Conservation (phyloP, 2,329 filamentous ascomycete genomes). For the Claviceps pazoutovae region DNA sequence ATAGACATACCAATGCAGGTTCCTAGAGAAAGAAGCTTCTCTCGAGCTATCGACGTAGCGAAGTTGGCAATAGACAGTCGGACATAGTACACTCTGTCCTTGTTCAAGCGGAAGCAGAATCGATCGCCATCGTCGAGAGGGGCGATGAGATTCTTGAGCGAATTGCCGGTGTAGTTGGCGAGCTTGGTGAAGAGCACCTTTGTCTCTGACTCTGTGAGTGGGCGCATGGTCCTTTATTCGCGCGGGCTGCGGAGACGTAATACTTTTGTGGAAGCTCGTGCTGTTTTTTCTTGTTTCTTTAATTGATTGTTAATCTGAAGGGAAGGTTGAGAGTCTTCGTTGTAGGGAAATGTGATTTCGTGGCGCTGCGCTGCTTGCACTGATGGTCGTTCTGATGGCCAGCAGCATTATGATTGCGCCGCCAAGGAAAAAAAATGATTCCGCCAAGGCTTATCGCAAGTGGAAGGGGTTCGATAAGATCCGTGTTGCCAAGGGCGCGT, state of each 20-base stretch:
- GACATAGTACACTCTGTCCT: conserved; percentile 82
- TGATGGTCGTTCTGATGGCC: not conserved
- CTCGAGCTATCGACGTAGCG: conserved; percentile 70
- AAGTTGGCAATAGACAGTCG: conserved; percentile 81
- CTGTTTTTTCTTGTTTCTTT: not conserved
- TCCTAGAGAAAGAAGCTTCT: conserved; percentile 73
- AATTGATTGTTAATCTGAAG: not conserved
- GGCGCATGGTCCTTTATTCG: conserved; percentile 45
- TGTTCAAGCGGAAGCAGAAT: conserved; percentile 74
- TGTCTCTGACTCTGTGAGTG: conserved; percentile 66
- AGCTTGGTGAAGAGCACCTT: conserved; percentile 83
- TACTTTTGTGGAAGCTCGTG: not conserved
- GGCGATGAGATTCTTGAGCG: conserved; percentile 71
- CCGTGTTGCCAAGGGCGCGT: not conserved
- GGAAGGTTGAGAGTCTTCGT: not conserved
- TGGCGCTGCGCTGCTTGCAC: not conserved
- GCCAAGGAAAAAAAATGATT: conserved; percentile 1
- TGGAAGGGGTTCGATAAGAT: not conserved
- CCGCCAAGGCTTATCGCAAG: conserved; percentile 2
- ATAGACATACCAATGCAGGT: conserved; percentile 53
- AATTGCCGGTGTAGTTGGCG: conserved; percentile 81
- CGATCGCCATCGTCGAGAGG: conserved; percentile 60
- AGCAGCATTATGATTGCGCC: not conserved
- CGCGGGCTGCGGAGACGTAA: no score
- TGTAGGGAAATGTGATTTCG: not conserved